These are phyloP conservation scores for Macrolepiota dolichaula DNA, from an alignment of 768 basidiomycete genomes.

Conservation along the genomic window DNA sequence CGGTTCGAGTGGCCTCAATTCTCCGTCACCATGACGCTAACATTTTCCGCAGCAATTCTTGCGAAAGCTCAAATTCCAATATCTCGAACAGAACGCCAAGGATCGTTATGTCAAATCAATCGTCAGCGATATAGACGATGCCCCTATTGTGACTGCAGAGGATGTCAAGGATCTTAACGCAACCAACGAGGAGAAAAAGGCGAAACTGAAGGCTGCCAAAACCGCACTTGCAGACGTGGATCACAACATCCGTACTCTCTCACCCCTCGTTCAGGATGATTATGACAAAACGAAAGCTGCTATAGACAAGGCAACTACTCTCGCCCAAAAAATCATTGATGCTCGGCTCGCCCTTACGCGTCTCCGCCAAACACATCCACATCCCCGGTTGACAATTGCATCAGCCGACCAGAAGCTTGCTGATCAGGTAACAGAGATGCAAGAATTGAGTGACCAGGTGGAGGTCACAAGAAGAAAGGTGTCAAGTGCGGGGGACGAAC, in stretches of 20 bases:
- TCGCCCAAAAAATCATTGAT: constrained; percentile 79
- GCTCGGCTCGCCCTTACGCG: constrained; percentile 77
- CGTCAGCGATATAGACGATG: constrained; percentile 80
- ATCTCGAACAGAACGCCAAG: constrained; percentile 88
- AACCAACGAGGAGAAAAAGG: constrained; percentile 71
- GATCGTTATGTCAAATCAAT: constrained; percentile 85
- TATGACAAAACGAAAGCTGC: constrained; percentile 53
- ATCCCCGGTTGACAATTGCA: constrained; percentile 74
- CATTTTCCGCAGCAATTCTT: constrained; percentile 53
- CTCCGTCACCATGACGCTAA: not conserved
- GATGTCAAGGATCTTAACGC: constrained; percentile 65
- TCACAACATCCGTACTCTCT: constrained; percentile 56
- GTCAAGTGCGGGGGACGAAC: constrained; percentile 51
- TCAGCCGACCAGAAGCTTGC: constrained; percentile 73
- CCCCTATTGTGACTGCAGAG: constrained; percentile 75
- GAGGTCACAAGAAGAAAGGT: constrained; percentile 49
- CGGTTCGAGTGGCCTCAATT: constrained; percentile 36
- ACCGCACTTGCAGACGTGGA: constrained; percentile 56
- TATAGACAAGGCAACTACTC: constrained; percentile 49
- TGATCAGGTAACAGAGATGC: constrained; percentile 78
- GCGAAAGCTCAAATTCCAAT: constrained; percentile 84
- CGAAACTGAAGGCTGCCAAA: constrained; percentile 62
- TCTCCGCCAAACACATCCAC: constrained; percentile 76
- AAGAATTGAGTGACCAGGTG: constrained; percentile 65
- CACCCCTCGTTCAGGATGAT: constrained; percentile 70